These are phyloP conservation scores for Thalassiosira ordinaria DNA, from an alignment of 352 stramenopile species.

Conservation along the genomic window DNA sequence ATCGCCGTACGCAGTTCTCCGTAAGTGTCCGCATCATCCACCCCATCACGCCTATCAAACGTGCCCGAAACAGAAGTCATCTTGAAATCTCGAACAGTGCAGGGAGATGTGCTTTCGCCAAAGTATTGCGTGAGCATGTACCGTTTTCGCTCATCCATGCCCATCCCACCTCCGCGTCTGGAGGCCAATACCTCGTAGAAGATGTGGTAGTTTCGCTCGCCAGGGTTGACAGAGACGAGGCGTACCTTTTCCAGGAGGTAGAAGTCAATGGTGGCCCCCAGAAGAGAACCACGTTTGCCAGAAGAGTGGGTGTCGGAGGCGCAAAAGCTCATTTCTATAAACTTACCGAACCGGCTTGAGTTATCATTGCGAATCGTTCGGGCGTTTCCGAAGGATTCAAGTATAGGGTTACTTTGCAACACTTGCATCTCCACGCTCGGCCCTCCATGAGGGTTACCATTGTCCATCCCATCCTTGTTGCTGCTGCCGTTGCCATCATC, in stretches of 20 bases:
- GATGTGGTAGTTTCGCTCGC: conserved; percentile 97
- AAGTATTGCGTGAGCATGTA: conserved; percentile 55
- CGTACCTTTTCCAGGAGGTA: conserved; percentile 96
- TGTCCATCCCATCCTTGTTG: conserved; percentile 38
- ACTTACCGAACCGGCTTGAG: conserved; percentile 87
- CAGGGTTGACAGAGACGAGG: conserved; percentile 93
- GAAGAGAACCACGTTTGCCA: background rate
- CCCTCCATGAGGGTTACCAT: conserved; percentile 59
- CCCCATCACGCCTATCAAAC: conserved; percentile 81
- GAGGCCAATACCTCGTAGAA: conserved; percentile 90
- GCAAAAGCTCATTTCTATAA: conserved; percentile 40
- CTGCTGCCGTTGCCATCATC: background rate
- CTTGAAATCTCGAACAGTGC: conserved; percentile 68
- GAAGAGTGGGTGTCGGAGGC: background rate
- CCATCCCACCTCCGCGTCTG: conserved; percentile 68
- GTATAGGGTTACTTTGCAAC: conserved; percentile 96
- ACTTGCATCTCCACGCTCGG: conserved; percentile 88
- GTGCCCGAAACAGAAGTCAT: conserved; percentile 79
- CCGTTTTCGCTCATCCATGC: conserved; percentile 77
- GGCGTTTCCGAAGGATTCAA: conserved; percentile 98
- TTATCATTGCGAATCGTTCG: conserved; percentile 88
- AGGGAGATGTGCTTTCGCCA: conserved; percentile 10
- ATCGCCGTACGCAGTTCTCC: conserved; percentile 69
- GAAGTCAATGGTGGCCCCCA: background rate
- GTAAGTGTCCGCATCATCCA: conserved; percentile 77